phyloP scores from a whole-genome alignment of 2,329 filamentous ascomycete genomes.

The Ceratocystis eucalypticola region DNA sequence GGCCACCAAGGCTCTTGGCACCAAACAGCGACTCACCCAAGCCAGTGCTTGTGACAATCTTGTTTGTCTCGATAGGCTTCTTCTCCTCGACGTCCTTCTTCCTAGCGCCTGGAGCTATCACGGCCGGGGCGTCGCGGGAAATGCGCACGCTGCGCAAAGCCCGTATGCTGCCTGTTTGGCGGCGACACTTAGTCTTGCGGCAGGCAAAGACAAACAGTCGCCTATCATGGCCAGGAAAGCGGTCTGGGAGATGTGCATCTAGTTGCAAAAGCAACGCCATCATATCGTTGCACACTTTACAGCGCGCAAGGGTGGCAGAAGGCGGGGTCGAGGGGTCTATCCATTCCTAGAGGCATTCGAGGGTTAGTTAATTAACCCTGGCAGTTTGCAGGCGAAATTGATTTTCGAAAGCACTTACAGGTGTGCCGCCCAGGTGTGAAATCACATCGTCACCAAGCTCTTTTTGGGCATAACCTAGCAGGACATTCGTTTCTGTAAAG shows the following conservation, averaged over 20 bases:
- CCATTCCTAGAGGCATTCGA: conserved; percentile 55
- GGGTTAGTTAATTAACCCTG: conserved; percentile 14
- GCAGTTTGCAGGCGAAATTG: not conserved
- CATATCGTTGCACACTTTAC: conserved; percentile 70
- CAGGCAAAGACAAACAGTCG: conserved; percentile 81
- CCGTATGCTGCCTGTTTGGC: conserved; percentile 70
- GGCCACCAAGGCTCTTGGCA: conserved; percentile 35
- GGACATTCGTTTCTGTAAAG: conserved; percentile 70
- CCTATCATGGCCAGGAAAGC: conserved; percentile 75
- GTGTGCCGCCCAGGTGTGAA: conserved; percentile 74
- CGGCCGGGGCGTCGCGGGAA: conserved; percentile 29
- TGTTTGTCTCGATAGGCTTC: conserved; percentile 26
- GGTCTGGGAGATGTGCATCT: conserved; percentile 75
- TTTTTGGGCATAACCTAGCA: conserved; percentile 77
- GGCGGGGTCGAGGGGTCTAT: conserved; percentile 57
- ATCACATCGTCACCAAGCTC: conserved; percentile 69
- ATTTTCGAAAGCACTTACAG: conserved; percentile 44
- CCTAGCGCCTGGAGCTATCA: conserved; percentile 22
- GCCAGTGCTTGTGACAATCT: conserved; percentile 25
- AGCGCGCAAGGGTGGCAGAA: conserved; percentile 64
- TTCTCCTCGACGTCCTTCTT: conserved; percentile 28
- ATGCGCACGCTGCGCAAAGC: conserved; percentile 56
- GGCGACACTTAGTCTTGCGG: conserved; percentile 60
- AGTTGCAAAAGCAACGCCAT: conserved; percentile 82
- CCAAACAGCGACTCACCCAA: conserved; percentile 61